Base-by-base conservation (phyloP, 73 alveolate species). In the Tetrahymena borealis region DNA sequence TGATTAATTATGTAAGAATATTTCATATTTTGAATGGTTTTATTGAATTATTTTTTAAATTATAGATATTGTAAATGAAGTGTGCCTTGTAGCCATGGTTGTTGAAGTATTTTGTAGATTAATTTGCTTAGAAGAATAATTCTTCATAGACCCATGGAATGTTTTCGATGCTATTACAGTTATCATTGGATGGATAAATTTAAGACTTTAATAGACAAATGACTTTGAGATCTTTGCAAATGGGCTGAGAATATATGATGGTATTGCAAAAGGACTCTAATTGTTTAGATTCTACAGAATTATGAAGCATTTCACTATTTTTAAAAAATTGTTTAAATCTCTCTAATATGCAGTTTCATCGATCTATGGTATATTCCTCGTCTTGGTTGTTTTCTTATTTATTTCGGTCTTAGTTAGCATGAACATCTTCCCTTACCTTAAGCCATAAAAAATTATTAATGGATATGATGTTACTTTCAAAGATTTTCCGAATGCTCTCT, bases 401-500 rank as follows among this genome's bases (percentile, higher is more conserved):
- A 93, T 93, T 15, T 93, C 78, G 6, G 91, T 92, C 38, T 40
- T 92, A 24, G 31, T 93, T 18, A 92, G 95, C 37, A 93, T 93
- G 78, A 92, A 93, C 39, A 31, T 93, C 33, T 93, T 93, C 38
- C 93, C 95, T 20, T 93, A 60, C 39, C 28, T 93, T 8, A 93
- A 92, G 39, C 39, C 90, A 32, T 35, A 93, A 90, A 35, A 90
- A 40, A 39, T 79, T 28, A 31, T 93, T 32, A 85, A 93, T 93
- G 95, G 95, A 20, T 93, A 91, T 90, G 93, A 93, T 90, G 39
- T 60, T 13, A 91, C 90, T 32, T 93, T 85, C 79, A 90, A 93
- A 31, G 78, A 93, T 31, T 93, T 93, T n/a, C 40, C 95, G 5
- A 79, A 91, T 31, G 95, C 95, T n/a, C 36, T 93, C 91, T 93